Base-by-base conservation (phyloP, 2,329 filamentous ascomycete genomes). In the Neofusicoccum cordaticola region DNA sequence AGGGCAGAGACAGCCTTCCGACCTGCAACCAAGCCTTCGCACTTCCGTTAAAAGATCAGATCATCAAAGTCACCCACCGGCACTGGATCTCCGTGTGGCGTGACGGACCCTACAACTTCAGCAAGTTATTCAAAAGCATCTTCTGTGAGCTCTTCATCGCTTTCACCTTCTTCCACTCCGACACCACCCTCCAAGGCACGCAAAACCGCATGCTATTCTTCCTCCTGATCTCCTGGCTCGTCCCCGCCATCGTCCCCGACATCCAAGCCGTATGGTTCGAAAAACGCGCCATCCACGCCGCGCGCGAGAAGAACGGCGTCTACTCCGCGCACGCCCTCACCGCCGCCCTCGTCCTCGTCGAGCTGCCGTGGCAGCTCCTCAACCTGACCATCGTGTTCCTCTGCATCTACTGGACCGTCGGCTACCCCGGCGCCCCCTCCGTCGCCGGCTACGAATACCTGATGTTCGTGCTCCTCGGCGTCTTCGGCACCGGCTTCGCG, bases 191-290 rank as follows among this genome's bases (percentile, higher is more conserved):
- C 44, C 72, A 78, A 35, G 79, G 81, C 50, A 75, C 81, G 67
- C 76, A 79, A 73, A 88, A 87, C 53, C 83, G 89, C 8, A 82
- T 93, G 8, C 93, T 94, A 77, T 87, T 88, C 9, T 82, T 90
- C 64, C 94, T 94, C 76, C 87, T 92, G 83, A 89, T 88, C 0
- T 80, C 93, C 2, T 91, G 88, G 5, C 90, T 95, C 67, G 84
- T 85, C 1, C 90, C 90, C 0, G 88, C 89, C 0, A 79, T 93
- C 0, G 90, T 93, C 63, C 89, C 93, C 69, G 90, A 93, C 69
- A 81, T 93, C 0, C 89, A 93, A 71, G 91, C 90, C 0, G 85
- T 85, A 3, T 93, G 90, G 72, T 79, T 92, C 60, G 80, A 84
- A 65, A 84, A 86, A 48, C 83, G 89, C 3, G 81, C 85, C 39